A percentile compares a stretch with the other conserved stretches of the same genome.
phyloP scores from a whole-genome alignment of 2,329 filamentous ascomycete species.

The Beauveria scarabaeidicola region DNA sequence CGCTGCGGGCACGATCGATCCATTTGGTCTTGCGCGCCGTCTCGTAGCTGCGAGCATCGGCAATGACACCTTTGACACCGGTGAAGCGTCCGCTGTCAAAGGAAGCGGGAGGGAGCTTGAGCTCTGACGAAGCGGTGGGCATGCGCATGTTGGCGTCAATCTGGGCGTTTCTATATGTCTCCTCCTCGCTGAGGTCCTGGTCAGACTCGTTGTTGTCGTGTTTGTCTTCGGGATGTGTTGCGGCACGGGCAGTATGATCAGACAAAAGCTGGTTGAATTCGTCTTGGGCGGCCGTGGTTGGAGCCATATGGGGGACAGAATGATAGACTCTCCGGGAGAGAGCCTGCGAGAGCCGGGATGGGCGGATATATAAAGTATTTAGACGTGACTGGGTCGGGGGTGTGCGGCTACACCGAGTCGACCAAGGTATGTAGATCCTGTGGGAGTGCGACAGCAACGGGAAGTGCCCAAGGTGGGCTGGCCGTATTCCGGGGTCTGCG shows the following conservation, averaged over 20 bases:
- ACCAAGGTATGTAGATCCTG: slow-evolving; percentile 3
- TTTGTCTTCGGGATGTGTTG: slow-evolving; percentile 51
- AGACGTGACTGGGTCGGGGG: background rate
- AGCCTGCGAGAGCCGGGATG: slow-evolving; percentile 8
- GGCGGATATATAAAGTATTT: slow-evolving; percentile 6
- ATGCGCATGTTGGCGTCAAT: slow-evolving; percentile 60
- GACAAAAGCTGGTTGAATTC: slow-evolving; percentile 57
- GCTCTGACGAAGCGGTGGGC: slow-evolving; percentile 40
- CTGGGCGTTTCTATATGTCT: slow-evolving; percentile 41
- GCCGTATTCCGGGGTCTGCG: background rate
- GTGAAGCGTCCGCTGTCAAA: slow-evolving; percentile 65
- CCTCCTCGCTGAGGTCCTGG: slow-evolving; percentile 50
- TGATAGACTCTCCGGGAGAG: background rate
- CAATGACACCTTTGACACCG: slow-evolving; percentile 80
- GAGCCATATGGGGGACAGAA: slow-evolving; percentile 29
- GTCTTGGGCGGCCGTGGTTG: slow-evolving; percentile 53
- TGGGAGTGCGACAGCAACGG: background rate
- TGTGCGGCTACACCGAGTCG: background rate
- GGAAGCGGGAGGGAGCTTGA: slow-evolving; percentile 53
- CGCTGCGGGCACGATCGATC: slow-evolving; percentile 42
- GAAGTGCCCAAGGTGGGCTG: slow-evolving; percentile 1
- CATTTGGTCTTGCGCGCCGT: slow-evolving; percentile 51
- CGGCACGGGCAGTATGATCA: slow-evolving; percentile 40
- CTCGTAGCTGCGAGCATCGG: slow-evolving; percentile 71
- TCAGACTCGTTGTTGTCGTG: slow-evolving; percentile 39